phyloP scores from a whole-genome alignment of 2,329 filamentous ascomycete species.

The Botryosphaeria dothidea region DNA sequence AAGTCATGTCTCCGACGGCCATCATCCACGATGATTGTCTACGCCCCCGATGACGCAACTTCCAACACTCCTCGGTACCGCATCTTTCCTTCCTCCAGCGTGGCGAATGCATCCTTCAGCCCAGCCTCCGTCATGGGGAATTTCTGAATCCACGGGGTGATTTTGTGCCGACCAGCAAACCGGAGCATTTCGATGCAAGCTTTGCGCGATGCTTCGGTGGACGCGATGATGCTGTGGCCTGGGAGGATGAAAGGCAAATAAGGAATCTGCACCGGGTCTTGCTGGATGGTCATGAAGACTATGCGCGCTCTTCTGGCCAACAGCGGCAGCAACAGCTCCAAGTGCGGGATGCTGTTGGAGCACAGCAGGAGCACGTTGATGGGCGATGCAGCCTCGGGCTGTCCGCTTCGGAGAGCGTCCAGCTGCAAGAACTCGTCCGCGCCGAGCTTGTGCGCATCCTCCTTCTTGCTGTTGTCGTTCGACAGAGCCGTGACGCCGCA shows the following conservation, averaged over 20 bases:
- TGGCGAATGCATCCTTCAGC: constrained; percentile 19
- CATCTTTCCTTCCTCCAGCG: constrained; percentile 17
- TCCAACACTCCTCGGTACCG: constrained; percentile 20
- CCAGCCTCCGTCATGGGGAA: constrained; percentile 22
- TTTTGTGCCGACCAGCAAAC: constrained; percentile 17
- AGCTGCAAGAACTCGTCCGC: constrained; percentile 28
- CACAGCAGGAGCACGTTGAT: constrained; percentile 32
- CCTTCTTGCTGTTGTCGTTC: constrained; percentile 22
- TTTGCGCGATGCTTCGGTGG: constrained; percentile 25
- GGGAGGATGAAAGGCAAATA: constrained; percentile 37
- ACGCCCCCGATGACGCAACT: background rate
- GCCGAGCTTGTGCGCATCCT: constrained; percentile 31
- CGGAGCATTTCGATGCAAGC: constrained; percentile 19
- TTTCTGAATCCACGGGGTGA: constrained; percentile 21
- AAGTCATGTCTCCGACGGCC: too few relatives aligned
- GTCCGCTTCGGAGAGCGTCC: background rate
- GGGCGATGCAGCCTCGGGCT: background rate
- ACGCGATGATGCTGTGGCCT: constrained; percentile 33
- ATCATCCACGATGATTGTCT: too few relatives aligned
- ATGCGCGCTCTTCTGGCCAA: constrained; percentile 33
- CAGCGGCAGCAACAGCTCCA: constrained; percentile 28
- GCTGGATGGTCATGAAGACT: constrained; percentile 36
- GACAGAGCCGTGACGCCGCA: constrained; percentile 34
- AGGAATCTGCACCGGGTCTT: constrained; percentile 29
- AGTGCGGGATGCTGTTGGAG: constrained; percentile 30